These are phyloP conservation scores for Globisporangium ultimum DNA, from an alignment of 352 stramenopile genomes.

Conservation along the genomic window DNA sequence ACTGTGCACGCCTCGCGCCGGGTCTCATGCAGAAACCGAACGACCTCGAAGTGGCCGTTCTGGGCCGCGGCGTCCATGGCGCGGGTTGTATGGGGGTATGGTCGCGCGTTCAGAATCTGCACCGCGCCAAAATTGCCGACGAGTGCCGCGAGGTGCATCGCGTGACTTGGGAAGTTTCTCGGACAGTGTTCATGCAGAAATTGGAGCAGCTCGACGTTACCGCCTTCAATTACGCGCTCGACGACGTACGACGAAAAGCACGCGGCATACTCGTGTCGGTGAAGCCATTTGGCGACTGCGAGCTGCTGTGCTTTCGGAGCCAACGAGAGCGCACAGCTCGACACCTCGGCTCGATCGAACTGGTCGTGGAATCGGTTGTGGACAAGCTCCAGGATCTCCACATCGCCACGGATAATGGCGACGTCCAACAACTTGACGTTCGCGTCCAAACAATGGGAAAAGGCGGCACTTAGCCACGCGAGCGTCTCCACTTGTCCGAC, in stretches of 20 bases:
- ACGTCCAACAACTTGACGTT: background rate
- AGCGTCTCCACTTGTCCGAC: constrained; percentile 1
- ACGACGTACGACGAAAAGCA: constrained; percentile 12
- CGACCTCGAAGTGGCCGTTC: constrained; percentile 6
- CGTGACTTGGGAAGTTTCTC: background rate
- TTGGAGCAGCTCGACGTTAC: constrained; percentile 4
- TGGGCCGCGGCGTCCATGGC: constrained; percentile 5
- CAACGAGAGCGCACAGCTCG: constrained; percentile 6
- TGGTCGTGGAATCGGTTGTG: background rate
- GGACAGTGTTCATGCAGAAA: constrained; percentile 1
- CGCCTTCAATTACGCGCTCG: constrained; percentile 10
- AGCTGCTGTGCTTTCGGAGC: background rate
- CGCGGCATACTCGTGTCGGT: constrained; percentile 1
- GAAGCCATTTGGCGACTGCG: constrained; percentile 7
- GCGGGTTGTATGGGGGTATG: background rate
- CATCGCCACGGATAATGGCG: constrained; percentile 8
- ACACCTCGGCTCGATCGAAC: background rate
- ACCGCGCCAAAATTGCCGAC: constrained; percentile 2
- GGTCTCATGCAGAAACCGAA: constrained; percentile 8
- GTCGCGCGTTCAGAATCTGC: background rate
- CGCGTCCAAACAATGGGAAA: background rate
- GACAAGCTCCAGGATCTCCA: constrained; percentile 5
- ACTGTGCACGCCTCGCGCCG: constrained; percentile 1
- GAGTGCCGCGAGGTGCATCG: constrained; percentile 3
- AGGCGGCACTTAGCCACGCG: background rate